A percentile compares a stretch with the other conserved stretches of the same genome.
Conservation (phyloP, 225 moss, liverwort and hornwort species). For the Sphagnum tenellum region DNA sequence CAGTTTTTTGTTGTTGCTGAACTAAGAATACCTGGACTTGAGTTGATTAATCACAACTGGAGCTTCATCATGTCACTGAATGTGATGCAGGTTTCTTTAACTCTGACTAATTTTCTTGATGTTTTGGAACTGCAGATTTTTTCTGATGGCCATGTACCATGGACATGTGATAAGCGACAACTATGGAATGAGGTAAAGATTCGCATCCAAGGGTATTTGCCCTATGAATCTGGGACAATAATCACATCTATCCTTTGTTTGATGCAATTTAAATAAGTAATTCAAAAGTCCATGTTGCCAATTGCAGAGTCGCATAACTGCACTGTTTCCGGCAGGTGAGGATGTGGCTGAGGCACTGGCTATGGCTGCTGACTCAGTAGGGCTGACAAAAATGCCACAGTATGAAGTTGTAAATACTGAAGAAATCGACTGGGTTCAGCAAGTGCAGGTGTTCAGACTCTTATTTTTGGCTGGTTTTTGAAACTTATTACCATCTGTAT, state of each 20-base stretch:
- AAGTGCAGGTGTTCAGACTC: conserved; percentile 63
- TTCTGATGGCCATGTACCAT: conserved; percentile 63
- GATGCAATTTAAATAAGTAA: neutral
- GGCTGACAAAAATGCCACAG: conserved; percentile 73
- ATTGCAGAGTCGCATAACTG: conserved; percentile 74
- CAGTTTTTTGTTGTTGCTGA: too few species aligned
- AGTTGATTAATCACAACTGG: neutral
- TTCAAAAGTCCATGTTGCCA: conserved; percentile 13
- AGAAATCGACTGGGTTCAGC: conserved; percentile 85
- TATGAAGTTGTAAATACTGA: conserved; percentile 69
- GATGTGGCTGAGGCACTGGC: conserved; percentile 90
- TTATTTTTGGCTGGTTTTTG: neutral
- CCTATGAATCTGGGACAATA: too few species aligned
- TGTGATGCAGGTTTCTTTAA: neutral
- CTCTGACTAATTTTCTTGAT: neutral
- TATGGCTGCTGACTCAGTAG: conserved; percentile 85
- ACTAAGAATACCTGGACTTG: too few species aligned
- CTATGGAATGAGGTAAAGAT: conserved; percentile 78
- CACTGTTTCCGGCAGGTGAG: conserved; percentile 66
- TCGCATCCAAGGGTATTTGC: neutral
- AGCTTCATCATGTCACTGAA: neutral
- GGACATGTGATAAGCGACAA: conserved; percentile 70
- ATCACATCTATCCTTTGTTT: neutral
- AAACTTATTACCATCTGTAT: neutral
- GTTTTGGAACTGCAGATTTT: conserved; percentile 38